Evolutionary conservation across 1,139 yeast genomes (phyloP), one percentile per base, ranked within the genome.

Genomic region (Scheffersomyces lignicola): DNA sequence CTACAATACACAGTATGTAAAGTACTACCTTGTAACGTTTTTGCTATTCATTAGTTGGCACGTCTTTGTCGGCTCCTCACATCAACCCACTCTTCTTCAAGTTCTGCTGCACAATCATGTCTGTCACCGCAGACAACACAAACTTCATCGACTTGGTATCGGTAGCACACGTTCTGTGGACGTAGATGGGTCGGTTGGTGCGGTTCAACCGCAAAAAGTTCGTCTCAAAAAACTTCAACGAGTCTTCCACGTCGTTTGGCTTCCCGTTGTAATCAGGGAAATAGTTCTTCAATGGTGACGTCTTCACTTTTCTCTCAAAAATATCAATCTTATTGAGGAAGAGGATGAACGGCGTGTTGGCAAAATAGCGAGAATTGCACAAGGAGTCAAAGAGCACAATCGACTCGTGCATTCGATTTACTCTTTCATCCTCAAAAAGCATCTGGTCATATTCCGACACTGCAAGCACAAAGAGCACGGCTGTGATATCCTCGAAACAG

Each of bases 81-180:
- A 90, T 73, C 38, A 92, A 69, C 1, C 98, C 98, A 51, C 94
- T 84, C 56, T 78, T 79, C 55, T 82, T 79, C 56, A 92, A 62
- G 53, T 86, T 89, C 51, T 83, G 85, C 55, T 87, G 94, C 27
- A 90, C 78, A 33, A 92, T 78, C 75, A 88, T 74, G 60, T 92
- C 98, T 1, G 97, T 88, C 5, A 89, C 96, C 0, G 97, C 97
- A 8, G 87, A 78, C 44, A 92, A 69, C 18, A 92, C 96, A 58
- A 89, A 90, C 52, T 78, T 76, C 96, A 90, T 90, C 18, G 87
- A 74, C 36, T 76, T 71, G 0, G 95, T 80, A 58, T 94, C 98
- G 0, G 98, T 92, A 2, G 99, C 99, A 65, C 97, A 89, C 1
- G 98, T 94, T 46, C 90, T 68, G 60, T 89, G 97, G 18, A 88